Base-by-base conservation (phyloP, 2,329 filamentous ascomycete genomes). In the Trichoderma breve region DNA sequence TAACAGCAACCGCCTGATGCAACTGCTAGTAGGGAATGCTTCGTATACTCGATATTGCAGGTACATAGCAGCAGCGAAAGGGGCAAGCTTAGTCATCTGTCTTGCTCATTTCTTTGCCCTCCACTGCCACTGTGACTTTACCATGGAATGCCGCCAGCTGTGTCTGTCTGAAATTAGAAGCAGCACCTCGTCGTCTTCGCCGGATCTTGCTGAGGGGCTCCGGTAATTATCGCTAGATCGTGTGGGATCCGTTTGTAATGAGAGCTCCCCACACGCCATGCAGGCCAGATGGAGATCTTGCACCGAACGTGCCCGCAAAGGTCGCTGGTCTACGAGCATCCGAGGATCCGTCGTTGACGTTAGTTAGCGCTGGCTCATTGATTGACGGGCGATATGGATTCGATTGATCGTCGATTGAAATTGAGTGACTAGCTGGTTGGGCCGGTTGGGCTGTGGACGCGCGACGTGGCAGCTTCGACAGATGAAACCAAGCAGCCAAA, bases 141-240 rank as follows among this genome's bases (percentile, higher is more conserved):
- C 53, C 39, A 43, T 43, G 39, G 39, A 43, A 43, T 43, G 39
- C 39, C 1, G 39, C 39, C 39, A 9, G 39, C 39, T 3, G 18
- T 43, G 2, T n/a, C 39, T 43, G 39, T 43, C 66, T 69, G 55
- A 34, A 69, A 69, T 51, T 61, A 69, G 66, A 69, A 69, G 53
- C 53, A 60, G 53, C 53, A 60, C 9, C 60, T 30, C 28, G 26
- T 12, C 30, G 18, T 58, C 26, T 9, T 61, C 28, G 55, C 53
- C 66, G 66, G 55, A 69, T 69, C 66, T 47, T 69, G 53, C 55
- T 47, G 57, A 62, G 66, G 66, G 55, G 66, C 66, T 58, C 55
- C 66, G 55, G 55, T 61, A 69, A 61, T 69, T 69, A 61, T 53
- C 55, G 21, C 66, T 69, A 69, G 66, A 69, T 69, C 55, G 66